Base-by-base conservation (phyloP, 495 filamentous ascomycete genomes). In the Daldinia bambusicola region DNA sequence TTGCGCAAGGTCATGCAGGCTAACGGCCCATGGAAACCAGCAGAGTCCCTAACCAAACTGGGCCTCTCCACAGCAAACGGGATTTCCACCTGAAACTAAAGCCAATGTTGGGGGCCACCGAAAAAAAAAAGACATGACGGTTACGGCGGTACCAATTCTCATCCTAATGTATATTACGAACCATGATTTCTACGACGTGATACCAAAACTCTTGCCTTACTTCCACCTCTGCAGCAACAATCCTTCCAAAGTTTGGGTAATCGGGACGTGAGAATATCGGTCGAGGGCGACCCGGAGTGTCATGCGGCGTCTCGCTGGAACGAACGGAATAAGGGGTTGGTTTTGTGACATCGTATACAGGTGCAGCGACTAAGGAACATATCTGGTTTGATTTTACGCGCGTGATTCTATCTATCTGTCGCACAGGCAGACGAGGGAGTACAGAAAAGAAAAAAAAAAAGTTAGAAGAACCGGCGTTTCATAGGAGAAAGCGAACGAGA, bases 91-190 rank as follows among this genome's bases (percentile, higher is more conserved):
- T 68, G 13, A 43, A 63, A 16, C 60, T 20, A 32, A 36, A 43
- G 41, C 50, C 37, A 67, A 50, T n/a, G 40, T 66, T 34, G 32
- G 26, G 22, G 31, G n/a, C 31, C 55, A 16, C 53, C n/a, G n/a
- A n/a, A n/a, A n/a, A n/a, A n/a, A 51, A 40, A 57, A 14, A 38
- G 9, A 50, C 14, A 55, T 26, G 26, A 37, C 57, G 41, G 12
- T 55, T 36, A 48, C 38, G 50, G 34, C 36, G 40, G 43, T 26
- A 18, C 31, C 34, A 14, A 45, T 34, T 41, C 52, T 59, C 37
- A 64, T 72, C 59, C 36, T 65, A 62, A 69, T 75, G 72, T 75
- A 77, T 69, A 71, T 70, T 73, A 73, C 40, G 67, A 67, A 71
- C 75, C 59, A 77, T 67, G 72, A 73, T 59, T 72, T 66, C 55